Base-by-base conservation (phyloP, 441 rosid species). In the Dalechampia spathulata region DNA sequence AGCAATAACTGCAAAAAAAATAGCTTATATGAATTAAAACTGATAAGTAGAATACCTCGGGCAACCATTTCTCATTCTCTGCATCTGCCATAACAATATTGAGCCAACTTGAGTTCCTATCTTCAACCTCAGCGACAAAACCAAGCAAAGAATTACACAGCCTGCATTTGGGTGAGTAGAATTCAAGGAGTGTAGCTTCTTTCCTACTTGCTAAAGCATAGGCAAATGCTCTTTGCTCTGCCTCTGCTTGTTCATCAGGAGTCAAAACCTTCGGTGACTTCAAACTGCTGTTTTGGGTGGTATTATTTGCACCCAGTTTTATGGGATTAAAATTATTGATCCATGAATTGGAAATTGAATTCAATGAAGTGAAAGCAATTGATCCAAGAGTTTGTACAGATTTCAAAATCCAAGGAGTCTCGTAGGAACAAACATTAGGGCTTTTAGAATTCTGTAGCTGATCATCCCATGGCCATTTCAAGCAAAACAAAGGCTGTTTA, bases 41-140 rank as follows among this genome's bases (percentile, higher is more conserved):
- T n/a, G n/a, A n/a, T n/a, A n/a, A n/a, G n/a, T n/a, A n/a, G n/a
- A n/a, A 44, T 75, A 92, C 96, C 98, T 92, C 98, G 17, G 99
- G 99, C 47, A 92, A 64, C 96, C 99, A 92, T 58, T 77, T 76
- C 62, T 86, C 85, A 38, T 86, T 89, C 83, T 92, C 94, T 0
- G 97, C 97, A 52, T 92, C 97, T n/a, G 95, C 99, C 95, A 87
- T 75, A n/a, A 85, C 85, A 57, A 92, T 62, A 66, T 52, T 82
- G 22, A 89, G 80, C 99, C 99, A 92, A 52, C 75, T 70, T 6
- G 81, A 77, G 47, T 89, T 89, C 75, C 92, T 75, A 46, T 65
- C 65, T 78, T 89, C 95, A 8, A 87, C 72, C 72, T 87, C 96
- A 46, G 60, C 17, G 4, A 85, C 95, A 50, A 85, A 86, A 47